phyloP scores from a whole-genome alignment of 208 protist species.

The Leishmania aethiopica region DNA sequence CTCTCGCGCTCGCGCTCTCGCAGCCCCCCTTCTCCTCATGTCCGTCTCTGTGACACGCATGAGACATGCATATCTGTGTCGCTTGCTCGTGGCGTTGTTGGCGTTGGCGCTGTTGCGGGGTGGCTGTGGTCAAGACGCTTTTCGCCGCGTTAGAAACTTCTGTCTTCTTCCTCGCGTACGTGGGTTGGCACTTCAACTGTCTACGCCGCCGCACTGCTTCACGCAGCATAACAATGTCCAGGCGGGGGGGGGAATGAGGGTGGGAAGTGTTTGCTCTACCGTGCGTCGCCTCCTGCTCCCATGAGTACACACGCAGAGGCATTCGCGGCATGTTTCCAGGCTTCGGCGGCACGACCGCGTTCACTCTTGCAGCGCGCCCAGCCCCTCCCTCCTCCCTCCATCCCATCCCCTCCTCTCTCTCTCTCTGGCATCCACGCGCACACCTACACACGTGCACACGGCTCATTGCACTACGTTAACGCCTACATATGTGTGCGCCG shows the following conservation, averaged over 20 bases:
- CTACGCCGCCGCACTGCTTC: not conserved
- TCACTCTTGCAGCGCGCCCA: not conserved
- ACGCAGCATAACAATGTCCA: not conserved
- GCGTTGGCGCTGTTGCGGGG: no score
- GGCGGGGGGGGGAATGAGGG: no score
- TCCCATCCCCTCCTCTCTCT: conserved; percentile 6
- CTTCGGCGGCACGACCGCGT: no score
- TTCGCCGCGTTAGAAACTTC: not conserved
- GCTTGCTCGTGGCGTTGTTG: no score
- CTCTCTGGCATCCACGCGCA: not conserved
- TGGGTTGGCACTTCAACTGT: not conserved
- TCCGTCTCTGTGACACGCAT: no score
- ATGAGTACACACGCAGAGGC: no score
- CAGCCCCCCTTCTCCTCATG: no score
- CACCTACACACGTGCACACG: not conserved
- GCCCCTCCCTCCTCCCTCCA: not conserved
- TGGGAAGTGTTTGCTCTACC: no score
- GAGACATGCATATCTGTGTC: no score
- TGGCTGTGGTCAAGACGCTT: not conserved
- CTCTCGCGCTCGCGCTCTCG: no score
- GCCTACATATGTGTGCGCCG: not conserved
- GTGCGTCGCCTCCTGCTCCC: no score
- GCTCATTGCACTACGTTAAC: not conserved
- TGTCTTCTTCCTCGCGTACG: not conserved
- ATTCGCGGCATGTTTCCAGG: no score